Evolutionary conservation across 805 yeast genomes (phyloP), one percentile per base, ranked within the genome.

Genomic region (Danielia reshetovae): DNA sequence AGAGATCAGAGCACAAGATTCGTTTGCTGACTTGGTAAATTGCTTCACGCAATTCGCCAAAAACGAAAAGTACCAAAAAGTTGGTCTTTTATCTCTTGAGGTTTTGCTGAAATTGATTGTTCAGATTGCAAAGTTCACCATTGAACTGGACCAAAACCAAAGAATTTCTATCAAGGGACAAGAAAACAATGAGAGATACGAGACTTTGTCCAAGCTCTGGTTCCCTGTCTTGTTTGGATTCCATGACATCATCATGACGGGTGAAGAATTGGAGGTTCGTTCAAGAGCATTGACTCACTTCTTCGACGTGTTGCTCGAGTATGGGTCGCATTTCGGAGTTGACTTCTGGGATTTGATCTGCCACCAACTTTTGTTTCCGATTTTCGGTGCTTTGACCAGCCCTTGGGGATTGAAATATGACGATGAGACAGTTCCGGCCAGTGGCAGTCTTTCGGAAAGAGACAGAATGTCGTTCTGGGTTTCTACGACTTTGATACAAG

Each of bases 401-500:
- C 83, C 80, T 51, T 85, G 93, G 80, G 83, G 79, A 45, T 72
- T 81, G 36, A 50, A 48, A 38, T 74, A 75, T 40, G 77, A 77
- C 39, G 77, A 75, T 44, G 77, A 75, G 45, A 22, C 29, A 18
- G 38, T 32, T 9, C 27, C 16, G 7, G 16, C 8, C 5, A 27
- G 14, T 13, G 35, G 33, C n/a, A 24, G 36, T 10, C 21, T 22
- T 6, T 22, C 39, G 2, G 75, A 74, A 34, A 85, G 81, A 47
- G 98, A 90, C 57, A 94, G 85, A 42, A 60, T 87, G 47, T 85
- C 96, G 30, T 95, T 94, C 10, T 93, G 99, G 99, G 65, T 93
- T 30, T 87, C 96, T 0, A 89, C 98, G 0, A 93, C 99, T 1
- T 73, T 93, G 59, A 88, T 94, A 43, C 98, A 93, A 60, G 97